These are phyloP conservation scores for Ceratocystis eucalypticola DNA, from an alignment of 2,329 filamentous ascomycete species.

Conservation along the genomic window DNA sequence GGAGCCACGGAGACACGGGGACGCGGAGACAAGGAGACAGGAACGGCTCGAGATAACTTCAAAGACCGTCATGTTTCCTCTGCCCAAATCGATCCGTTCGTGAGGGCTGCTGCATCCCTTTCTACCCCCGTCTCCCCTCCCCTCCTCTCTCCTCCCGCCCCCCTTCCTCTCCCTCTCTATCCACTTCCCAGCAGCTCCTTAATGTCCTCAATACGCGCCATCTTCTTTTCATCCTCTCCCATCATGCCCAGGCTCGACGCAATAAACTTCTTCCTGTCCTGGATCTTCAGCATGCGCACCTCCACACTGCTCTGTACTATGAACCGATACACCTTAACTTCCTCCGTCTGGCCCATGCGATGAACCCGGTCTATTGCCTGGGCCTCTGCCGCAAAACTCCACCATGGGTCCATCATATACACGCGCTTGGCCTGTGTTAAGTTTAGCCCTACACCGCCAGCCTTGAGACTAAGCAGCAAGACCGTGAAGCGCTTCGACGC, in stretches of 20 bases:
- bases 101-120: neutral
- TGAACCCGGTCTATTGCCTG: conserved; percentile 97
- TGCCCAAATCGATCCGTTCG: too few species aligned
- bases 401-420: conserved; percentile 99
- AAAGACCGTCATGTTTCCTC: too few species aligned
- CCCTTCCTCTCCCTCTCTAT: neutral
- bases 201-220: conserved; percentile 85
- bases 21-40: too few species aligned
- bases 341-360: conserved; percentile 81
- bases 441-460: conserved; percentile 88
- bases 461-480: conserved; percentile 69
- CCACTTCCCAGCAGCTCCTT: conserved; percentile 56
- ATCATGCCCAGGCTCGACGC: conserved; percentile 93
- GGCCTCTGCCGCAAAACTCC: conserved; percentile 92
- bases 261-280: conserved; percentile 92
- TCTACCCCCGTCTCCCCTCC: neutral
- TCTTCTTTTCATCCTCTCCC: conserved; percentile 81
- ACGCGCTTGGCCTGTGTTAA: conserved; percentile 78
- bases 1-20: too few species aligned
- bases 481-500: conserved; percentile 48
- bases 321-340: conserved; percentile 77
- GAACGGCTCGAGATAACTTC: too few species aligned
- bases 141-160: neutral
- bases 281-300: conserved; percentile 83
- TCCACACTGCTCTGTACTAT: conserved; percentile 86